Evolutionary conservation across 768 basidiomycete genomes (phyloP).

Genomic region (Tulasnella sp.): DNA sequence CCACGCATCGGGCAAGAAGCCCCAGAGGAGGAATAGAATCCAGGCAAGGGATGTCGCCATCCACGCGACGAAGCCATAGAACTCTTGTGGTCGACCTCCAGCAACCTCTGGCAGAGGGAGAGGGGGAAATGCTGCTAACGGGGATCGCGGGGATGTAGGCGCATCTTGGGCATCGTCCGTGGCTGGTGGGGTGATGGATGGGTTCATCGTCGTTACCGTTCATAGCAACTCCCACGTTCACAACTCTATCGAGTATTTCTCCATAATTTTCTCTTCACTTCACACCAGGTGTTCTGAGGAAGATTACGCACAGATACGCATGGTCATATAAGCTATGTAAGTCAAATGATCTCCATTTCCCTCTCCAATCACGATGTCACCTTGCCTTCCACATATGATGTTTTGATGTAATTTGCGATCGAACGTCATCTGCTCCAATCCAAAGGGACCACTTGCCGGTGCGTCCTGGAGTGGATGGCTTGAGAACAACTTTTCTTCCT

Average conservation of each 20-base stretch:
- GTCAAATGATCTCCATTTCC: too few relatives aligned
- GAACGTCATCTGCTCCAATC: slow-evolving; percentile 13
- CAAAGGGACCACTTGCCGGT: slow-evolving; percentile 14
- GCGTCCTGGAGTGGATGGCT: slow-evolving; percentile 12
- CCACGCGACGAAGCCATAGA: slow-evolving; percentile 87
- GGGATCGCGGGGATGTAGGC: slow-evolving; percentile 39
- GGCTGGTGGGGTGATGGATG: too few relatives aligned
- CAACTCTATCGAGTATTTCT: too few relatives aligned
- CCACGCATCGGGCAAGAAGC: slow-evolving; percentile 59
- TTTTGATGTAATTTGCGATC: slow-evolving; percentile 15
- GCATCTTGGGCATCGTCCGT: background rate
- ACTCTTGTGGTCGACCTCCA: slow-evolving; percentile 66
- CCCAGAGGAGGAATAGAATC: slow-evolving; percentile 66
- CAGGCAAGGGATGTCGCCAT: slow-evolving; percentile 63
- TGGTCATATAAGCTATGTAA: too few relatives aligned
- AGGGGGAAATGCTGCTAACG: slow-evolving; percentile 34
- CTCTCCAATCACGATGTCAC: too few relatives aligned
- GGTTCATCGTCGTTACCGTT: background rate
- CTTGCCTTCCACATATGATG: background rate
- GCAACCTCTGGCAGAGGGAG: slow-evolving; percentile 25
- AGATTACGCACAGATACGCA: too few relatives aligned
- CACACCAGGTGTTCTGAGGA: too few relatives aligned
- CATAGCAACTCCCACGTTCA: too few relatives aligned
- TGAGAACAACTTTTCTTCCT: slow-evolving; percentile 5
- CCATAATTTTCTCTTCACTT: too few relatives aligned